These are phyloP conservation scores for Aspergillus olivimuriae DNA, from an alignment of 495 filamentous ascomycete species.

Conservation along the genomic window DNA sequence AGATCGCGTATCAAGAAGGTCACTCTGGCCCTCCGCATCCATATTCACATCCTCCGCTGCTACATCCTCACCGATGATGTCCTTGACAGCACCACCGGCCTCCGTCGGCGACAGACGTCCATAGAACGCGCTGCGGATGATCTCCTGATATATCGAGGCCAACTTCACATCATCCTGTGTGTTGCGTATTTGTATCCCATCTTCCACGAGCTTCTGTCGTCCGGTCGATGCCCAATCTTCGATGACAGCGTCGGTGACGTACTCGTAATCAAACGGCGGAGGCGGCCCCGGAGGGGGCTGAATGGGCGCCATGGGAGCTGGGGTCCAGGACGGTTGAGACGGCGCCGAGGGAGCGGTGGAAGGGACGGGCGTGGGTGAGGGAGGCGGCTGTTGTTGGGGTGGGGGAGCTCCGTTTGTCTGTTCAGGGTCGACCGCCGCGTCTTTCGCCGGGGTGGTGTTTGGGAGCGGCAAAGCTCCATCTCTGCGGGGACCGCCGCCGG, in stretches of 20 bases:
- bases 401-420: conserved; percentile 20
- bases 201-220: conserved; percentile 38
- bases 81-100: conserved; percentile 64
- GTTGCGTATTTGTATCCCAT: conserved; percentile 46
- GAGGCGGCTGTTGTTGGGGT: conserved; percentile 14
- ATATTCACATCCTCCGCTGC: conserved; percentile 34
- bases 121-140: conserved; percentile 66
- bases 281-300: conserved; percentile 18
- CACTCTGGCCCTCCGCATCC: conserved; percentile 24
- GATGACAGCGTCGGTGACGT: conserved; percentile 44
- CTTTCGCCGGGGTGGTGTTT: conserved; percentile 21
- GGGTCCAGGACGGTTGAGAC: conserved; percentile 16
- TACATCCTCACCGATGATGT: conserved; percentile 59
- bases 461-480: conserved; percentile 37
- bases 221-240: conserved; percentile 45
- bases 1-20: conserved; percentile 51
- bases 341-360: conserved; percentile 1
- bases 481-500: conserved; percentile 22
- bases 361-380: conserved; percentile 22
- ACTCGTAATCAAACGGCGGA: conserved; percentile 49
- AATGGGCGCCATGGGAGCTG: conserved; percentile 11
- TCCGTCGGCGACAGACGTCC: conserved; percentile 58
- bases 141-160: conserved; percentile 74
- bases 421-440: conserved; percentile 17
- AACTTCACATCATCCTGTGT: conserved; percentile 61